Evolutionary conservation across 441 rosid genomes (phyloP).

Genomic region (Brassica hybrid): DNA sequence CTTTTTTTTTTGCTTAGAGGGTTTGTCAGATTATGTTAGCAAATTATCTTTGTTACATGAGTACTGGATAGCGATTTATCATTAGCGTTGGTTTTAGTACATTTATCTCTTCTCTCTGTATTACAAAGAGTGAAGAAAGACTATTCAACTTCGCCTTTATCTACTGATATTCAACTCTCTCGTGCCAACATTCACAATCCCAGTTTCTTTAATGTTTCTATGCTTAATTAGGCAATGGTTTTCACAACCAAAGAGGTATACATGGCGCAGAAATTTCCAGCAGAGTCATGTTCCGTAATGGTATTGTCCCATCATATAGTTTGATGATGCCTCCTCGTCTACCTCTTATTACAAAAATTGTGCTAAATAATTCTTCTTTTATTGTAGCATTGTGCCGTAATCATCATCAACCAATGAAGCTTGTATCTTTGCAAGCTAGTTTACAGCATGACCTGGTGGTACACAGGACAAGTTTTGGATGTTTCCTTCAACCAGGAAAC

Average conservation of each 20-base stretch:
- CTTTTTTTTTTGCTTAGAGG: not conserved
- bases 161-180: not conserved
- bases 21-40: conserved; percentile 14
- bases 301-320: conserved; percentile 43
- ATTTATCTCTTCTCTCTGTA: conserved; percentile 1
- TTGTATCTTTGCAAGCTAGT: conserved; percentile 37
- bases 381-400: conserved; percentile 38
- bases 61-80: not conserved
- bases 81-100: not conserved
- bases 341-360: not conserved
- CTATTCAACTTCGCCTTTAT: not conserved
- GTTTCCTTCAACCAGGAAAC: conserved; percentile 37
- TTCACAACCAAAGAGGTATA: conserved; percentile 42
- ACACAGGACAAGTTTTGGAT: conserved; percentile 44
- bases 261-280: conserved; percentile 39
- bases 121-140: conserved; percentile 1
- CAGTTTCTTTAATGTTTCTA: conserved; percentile 1
- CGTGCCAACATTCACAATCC: not conserved
- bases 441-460: conserved; percentile 36
- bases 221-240: conserved; percentile 59
- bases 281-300: conserved; percentile 44
- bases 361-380: conserved; percentile 12
- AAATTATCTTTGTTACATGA: not conserved
- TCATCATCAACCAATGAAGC: conserved; percentile 35
- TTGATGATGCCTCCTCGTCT: conserved; percentile 4